Base-by-base conservation (phyloP, 306 rosid species). In the Chamaecrista fasciculata region DNA sequence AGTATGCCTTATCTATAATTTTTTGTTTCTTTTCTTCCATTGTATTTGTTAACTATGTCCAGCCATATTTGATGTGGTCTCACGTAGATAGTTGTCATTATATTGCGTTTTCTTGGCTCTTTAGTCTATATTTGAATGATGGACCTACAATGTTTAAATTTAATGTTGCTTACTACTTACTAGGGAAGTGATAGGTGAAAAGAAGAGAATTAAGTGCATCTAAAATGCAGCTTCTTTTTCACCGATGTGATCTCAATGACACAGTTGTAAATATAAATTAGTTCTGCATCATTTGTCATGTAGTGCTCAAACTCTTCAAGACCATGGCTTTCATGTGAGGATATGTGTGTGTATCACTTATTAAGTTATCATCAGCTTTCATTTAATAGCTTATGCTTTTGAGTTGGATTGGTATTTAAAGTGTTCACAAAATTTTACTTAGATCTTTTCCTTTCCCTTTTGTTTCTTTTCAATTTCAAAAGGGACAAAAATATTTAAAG, bases 1-100 rank as follows among this genome's bases (percentile, higher is more conserved):
- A 93, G 98, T 93, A 88, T 57, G 62, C 68, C 76, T 61, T 76
- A 2, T 37, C 66, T 42, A n/a, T 49, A 71, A 71, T 58, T 61
- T 42, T 76, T 55, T 42, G 20, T 76, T 57, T 79, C 49, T 67
- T 75, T 67, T 71, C 36, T 74, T 55, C 59, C 59, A 15, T 75
- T 44, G 77, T 14, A 49, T 33, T 71, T 39, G 44, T 59, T 29
- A 47, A 16, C 58, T 48, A 25, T 67, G 24, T 42, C 31, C 29
- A 37, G 44, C 42, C 67, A 80, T 16, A 16, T 48, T 33, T 29
- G 71, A 34, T 31, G 36, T 31, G 51, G 20, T 79, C 47, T 39
- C 14, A 50, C 28, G 6, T 23, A 8, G 53, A 25, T 5, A 8
- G 14, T 19, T 62, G 12, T n/a, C n/a, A 0, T 52, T 11, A 29